A percentile compares a stretch with the other conserved stretches of the same genome.
phyloP scores from a whole-genome alignment of 2,329 filamentous ascomycete species.

The Penicillium concentricum region DNA sequence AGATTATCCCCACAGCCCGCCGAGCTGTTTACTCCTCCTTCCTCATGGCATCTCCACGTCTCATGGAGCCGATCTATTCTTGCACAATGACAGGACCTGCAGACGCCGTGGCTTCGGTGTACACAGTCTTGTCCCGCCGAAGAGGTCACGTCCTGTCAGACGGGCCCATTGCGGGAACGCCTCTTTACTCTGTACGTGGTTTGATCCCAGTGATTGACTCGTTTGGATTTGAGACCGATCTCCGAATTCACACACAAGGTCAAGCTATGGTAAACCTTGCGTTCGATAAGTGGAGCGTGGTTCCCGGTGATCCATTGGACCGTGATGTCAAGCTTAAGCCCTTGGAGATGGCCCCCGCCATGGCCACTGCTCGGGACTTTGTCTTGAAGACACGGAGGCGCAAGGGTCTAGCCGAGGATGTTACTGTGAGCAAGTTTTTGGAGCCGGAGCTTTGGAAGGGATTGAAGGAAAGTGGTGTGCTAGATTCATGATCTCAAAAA shows the following conservation, averaged over 20 bases:
- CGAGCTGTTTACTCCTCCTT: constrained; percentile 94
- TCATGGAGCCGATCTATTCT: constrained; percentile 95
- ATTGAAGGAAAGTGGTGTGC: constrained; percentile 81
- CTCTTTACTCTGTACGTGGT: constrained; percentile 86
- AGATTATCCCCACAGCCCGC: constrained; percentile 93
- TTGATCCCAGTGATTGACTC: constrained; percentile 94
- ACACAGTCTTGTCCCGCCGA: constrained; percentile 85
- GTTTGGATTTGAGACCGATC: constrained; percentile 96
- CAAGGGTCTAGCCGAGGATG: constrained; percentile 93
- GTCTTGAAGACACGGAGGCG: constrained; percentile 91
- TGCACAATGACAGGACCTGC: constrained; percentile 92
- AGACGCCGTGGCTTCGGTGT: constrained; percentile 81
- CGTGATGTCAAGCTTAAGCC: constrained; percentile 77
- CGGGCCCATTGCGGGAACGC: constrained; percentile 88
- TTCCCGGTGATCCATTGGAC: constrained; percentile 93
- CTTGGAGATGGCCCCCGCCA: constrained; percentile 81
- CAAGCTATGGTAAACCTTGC: constrained; percentile 86
- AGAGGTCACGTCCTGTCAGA: constrained; percentile 94
- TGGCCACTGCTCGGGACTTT: constrained; percentile 91
- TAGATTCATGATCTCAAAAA: constrained; percentile 57
- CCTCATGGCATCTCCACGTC: constrained; percentile 89
- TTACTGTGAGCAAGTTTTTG: constrained; percentile 92
- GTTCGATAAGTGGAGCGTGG: constrained; percentile 94
- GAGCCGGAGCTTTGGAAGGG: constrained; percentile 91
- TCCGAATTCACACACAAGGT: constrained; percentile 93